Evolutionary conservation across 768 basidiomycete genomes (phyloP), one percentile per base, ranked within the genome.

Genomic region (Gelatoporia subvermispora): DNA sequence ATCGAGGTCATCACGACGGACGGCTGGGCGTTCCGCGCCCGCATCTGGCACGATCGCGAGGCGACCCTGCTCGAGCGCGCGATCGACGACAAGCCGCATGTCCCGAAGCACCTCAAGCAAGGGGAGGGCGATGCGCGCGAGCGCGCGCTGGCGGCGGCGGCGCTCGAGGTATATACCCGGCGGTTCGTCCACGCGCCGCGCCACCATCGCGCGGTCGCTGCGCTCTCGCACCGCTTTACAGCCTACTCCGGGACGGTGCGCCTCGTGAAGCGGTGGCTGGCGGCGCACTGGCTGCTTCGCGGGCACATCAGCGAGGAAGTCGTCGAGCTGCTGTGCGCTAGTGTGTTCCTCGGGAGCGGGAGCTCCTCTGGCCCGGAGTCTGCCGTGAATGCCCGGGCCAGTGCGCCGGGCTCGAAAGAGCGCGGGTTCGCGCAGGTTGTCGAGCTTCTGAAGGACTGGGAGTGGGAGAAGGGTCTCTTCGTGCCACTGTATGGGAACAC

Each of bases 241-340:
- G 88, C 93, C 10, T 96, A 83, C 65, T 76, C 91, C 2, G 82
- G 86, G 8, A 93, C 94, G 0, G 87, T 90, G 15, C 77, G 96
- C 35, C 75, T 98, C 15, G 78, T 89, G 43, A 95, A 97, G 69
- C 79, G 95, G 37, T 99, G 96, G 96, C 71, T 98, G 46, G 82
- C 88, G 0, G 72, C 86, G 7, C 96, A 99, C 62, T 91, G 88
- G 85, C 75, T 96, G 48, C 76, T 98, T 28, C 73, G 77, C 3
- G 67, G 74, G 0, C 86, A 91, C 56, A 72, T 97, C 45, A 75
- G 77, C 5, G 78, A 82, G 50, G 92, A 97, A 63, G 83, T 79
- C 0, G 77, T 90, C 31, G 96, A 99, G 65, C 70, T 98, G 16
- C 64, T 99, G 36, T 91, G 89, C 64, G 89, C 92, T 0, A 70